These are phyloP conservation scores for Paraphoma sp. DNA, from an alignment of 2,329 filamentous ascomycete genomes.

Conservation along the genomic window DNA sequence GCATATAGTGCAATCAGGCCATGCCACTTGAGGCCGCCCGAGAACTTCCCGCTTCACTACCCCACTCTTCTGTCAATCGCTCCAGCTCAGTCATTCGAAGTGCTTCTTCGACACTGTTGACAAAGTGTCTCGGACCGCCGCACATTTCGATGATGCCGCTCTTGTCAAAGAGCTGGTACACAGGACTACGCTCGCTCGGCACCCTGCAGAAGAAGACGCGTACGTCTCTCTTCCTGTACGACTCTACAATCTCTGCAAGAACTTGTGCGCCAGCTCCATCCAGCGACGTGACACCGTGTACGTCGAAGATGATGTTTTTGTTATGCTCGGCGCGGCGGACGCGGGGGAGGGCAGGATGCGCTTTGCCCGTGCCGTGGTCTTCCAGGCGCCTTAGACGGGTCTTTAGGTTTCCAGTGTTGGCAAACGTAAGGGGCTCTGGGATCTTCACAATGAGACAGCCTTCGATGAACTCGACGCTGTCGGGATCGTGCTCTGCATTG, in stretches of 20 bases:
- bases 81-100: constrained; percentile 80
- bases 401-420: constrained; percentile 93
- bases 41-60: constrained; percentile 32
- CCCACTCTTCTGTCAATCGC: constrained; percentile 53
- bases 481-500: constrained; percentile 77
- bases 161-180: constrained; percentile 75
- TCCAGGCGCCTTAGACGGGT: constrained; percentile 82
- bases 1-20: background rate
- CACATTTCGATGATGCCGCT: constrained; percentile 86
- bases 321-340: constrained; percentile 81
- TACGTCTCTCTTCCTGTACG: constrained; percentile 78
- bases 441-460: constrained; percentile 97
- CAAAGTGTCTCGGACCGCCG: constrained; percentile 80
- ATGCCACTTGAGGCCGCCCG: constrained; percentile 16
- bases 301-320: constrained; percentile 92
- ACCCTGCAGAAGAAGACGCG: constrained; percentile 75
- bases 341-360: constrained; percentile 86
- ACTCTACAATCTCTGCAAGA: constrained; percentile 83
- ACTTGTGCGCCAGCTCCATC: constrained; percentile 95
- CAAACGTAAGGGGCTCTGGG: constrained; percentile 93
- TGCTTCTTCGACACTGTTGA: constrained; percentile 83
- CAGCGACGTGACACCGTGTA: constrained; percentile 94
- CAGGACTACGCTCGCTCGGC: constrained; percentile 57
- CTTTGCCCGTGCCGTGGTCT: constrained; percentile 83
- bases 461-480: constrained; percentile 84